A percentile compares a stretch with the other conserved stretches of the same genome.
phyloP scores from a whole-genome alignment of 306 rosid genomes.

The Quillaja saponaria region DNA sequence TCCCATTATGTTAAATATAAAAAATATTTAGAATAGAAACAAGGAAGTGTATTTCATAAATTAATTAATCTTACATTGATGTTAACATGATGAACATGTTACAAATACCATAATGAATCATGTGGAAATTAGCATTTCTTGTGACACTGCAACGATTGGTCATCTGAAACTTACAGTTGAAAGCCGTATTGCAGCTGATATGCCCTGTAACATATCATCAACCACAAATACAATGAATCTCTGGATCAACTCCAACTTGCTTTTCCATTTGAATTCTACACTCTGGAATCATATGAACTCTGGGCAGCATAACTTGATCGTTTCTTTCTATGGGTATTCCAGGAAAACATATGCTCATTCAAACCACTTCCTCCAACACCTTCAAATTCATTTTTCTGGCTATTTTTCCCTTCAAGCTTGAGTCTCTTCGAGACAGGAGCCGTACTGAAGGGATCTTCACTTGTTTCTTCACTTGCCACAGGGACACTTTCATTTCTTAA shows the following conservation, averaged over 20 bases:
- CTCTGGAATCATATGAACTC: conserved; percentile 61
- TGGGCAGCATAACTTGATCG: conserved; percentile 69
- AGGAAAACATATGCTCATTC: conserved; percentile 63
- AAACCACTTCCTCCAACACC: conserved; percentile 50
- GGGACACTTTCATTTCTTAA: conserved; percentile 41
- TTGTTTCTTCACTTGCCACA: conserved; percentile 49
- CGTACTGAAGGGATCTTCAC: conserved; percentile 55
- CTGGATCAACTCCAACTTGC: conserved; percentile 58
- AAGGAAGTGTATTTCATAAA: too few species aligned
- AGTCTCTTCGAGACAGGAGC: conserved; percentile 58
- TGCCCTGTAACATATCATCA: too few species aligned
- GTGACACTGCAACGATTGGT: too few species aligned
- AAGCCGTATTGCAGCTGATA: too few species aligned
- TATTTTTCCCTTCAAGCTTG: conserved; percentile 51
- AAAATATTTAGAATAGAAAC: too few species aligned
- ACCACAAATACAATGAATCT: conserved; percentile 7
- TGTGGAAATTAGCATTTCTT: too few species aligned
- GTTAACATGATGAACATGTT: too few species aligned
- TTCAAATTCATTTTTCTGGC: conserved; percentile 48
- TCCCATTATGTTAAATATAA: too few species aligned
- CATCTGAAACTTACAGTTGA: too few species aligned
- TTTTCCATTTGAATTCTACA: conserved; percentile 71
- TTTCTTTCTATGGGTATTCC: conserved; percentile 84
- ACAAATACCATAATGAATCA: too few species aligned
- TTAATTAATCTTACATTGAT: too few species aligned